Base-by-base conservation (phyloP, 768 basidiomycete genomes). In the Collybiopsis luxurians region DNA sequence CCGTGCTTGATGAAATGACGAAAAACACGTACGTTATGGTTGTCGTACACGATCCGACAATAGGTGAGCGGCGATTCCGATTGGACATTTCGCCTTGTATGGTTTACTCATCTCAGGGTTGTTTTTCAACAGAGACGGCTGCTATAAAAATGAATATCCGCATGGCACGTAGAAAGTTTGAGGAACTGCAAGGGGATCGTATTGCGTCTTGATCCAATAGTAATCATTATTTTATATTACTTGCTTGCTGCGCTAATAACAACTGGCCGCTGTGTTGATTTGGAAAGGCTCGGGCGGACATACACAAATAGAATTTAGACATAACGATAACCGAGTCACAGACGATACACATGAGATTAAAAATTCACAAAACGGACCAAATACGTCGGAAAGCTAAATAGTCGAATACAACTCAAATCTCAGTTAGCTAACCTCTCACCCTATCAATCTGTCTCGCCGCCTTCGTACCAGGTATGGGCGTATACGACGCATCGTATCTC, bases 11-110 rank as follows among this genome's bases (percentile, higher is more conserved):
- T 63, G 89, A 92, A 63, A 83, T 98, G 78, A 97, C 96, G 24
- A 80, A 82, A 64, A 97, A 97, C 69, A 96, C 95, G 1, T 98
- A 94, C 64, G 86, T 98, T 48, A 77, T 98, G 66, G 81, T 97
- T 53, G 83, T 98, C 39, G 88, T 92, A 10, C 90, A 94, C 61
- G 87, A 96, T 67, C 91, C 92, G 0, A 85, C 87, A 71, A 87
- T 95, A 67, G 92, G 93, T 93, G 15, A 17, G 26, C n/a, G n/a
- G n/a, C n/a, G n/a, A n/a, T n/a, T n/a, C n/a, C n/a, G n/a, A n/a
- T n/a, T n/a, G 1, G 28, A 40, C 51, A 49, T 50, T 30, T 51
- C 55, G 53, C 38, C 45, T 45, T 49, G 31, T 21, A n/a, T n/a
- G n/a, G n/a, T n/a, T n/a, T n/a, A n/a, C n/a, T n/a, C n/a, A n/a